Evolutionary conservation across 768 basidiomycete species (phyloP).

Genomic region (Suillus bovinus): DNA sequence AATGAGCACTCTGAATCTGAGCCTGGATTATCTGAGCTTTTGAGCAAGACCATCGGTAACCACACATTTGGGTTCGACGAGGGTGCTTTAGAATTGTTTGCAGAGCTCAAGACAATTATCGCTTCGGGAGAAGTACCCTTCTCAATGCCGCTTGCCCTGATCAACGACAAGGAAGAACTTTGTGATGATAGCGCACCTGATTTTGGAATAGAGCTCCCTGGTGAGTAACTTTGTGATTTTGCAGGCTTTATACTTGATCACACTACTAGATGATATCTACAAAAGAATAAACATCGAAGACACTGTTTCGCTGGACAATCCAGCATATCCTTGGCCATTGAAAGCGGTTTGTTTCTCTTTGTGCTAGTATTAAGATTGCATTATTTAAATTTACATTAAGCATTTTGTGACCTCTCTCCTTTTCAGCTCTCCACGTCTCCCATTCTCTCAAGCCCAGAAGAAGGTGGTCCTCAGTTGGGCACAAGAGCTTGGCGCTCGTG

Average conservation of each 20-base stretch:
- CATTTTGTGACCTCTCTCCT: constrained; percentile 31
- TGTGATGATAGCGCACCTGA: background rate
- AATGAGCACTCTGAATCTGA: background rate
- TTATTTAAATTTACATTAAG: constrained; percentile 11
- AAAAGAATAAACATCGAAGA: background rate
- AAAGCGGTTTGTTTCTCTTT: constrained; percentile 5
- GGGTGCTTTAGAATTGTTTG: constrained; percentile 2
- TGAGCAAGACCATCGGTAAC: background rate
- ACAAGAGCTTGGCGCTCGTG: constrained; percentile 26
- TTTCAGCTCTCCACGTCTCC: constrained; percentile 34
- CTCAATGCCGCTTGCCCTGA: background rate
- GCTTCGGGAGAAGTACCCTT: background rate
- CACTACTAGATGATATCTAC: background rate
- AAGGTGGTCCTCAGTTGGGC: constrained; percentile 30
- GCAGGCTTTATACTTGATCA: background rate
- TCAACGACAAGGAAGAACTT: background rate
- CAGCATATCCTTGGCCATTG: constrained; percentile 11
- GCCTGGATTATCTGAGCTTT: background rate
- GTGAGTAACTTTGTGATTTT: background rate
- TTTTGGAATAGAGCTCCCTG: background rate
- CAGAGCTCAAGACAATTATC: background rate
- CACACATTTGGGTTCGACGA: background rate
- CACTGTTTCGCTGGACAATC: constrained; percentile 35
- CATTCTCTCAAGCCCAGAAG: too few species aligned
- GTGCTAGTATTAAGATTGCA: constrained; percentile 11